phyloP scores from a whole-genome alignment of 352 stramenopile genomes.

The Pythium utonaiense region DNA sequence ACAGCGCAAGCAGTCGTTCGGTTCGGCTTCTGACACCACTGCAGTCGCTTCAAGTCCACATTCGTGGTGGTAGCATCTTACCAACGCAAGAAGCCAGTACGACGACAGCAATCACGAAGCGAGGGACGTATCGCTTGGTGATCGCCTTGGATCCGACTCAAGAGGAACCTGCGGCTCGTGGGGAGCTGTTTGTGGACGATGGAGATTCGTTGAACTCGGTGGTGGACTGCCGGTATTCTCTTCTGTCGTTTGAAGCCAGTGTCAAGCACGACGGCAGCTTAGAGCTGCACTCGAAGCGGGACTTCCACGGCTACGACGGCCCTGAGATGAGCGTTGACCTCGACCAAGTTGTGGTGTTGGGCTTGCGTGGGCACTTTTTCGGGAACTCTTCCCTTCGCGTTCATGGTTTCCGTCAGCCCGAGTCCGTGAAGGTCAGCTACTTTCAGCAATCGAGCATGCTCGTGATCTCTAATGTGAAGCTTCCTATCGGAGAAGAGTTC shows the following conservation, averaged over 20 bases:
- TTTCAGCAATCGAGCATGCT: conserved; percentile 67
- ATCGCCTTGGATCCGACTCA: conserved; percentile 36
- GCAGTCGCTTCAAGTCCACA: conserved; percentile 51
- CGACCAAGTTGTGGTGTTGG: conserved; percentile 51
- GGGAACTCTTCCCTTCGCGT: conserved; percentile 57
- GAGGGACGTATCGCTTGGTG: conserved; percentile 48
- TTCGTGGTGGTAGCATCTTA: conserved; percentile 63
- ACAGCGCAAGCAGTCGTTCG: conserved; percentile 4
- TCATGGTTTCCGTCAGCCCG: conserved; percentile 4
- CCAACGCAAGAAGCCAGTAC: conserved; percentile 49
- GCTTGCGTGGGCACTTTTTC: conserved; percentile 40
- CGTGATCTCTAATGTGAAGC: conserved; percentile 42
- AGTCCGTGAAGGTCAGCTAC: conserved; percentile 42
- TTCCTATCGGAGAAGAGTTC: conserved; percentile 49
- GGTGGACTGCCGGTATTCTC: conserved; percentile 48
- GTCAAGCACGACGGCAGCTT: conserved; percentile 36
- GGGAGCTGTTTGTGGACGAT: conserved; percentile 74
- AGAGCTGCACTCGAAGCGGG: conserved; percentile 34
- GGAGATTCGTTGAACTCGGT: conserved; percentile 67
- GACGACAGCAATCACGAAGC: conserved; percentile 57
- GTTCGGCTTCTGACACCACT: conserved; percentile 53
- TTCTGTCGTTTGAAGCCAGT: conserved; percentile 38
- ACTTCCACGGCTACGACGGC: conserved; percentile 51
- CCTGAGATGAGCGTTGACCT: conserved; percentile 65
- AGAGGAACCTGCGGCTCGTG: conserved; percentile 24